Evolutionary conservation across 2,329 filamentous ascomycete species (phyloP), one percentile per base, ranked within the genome.

Genomic region (Aspergillus hortae): DNA sequence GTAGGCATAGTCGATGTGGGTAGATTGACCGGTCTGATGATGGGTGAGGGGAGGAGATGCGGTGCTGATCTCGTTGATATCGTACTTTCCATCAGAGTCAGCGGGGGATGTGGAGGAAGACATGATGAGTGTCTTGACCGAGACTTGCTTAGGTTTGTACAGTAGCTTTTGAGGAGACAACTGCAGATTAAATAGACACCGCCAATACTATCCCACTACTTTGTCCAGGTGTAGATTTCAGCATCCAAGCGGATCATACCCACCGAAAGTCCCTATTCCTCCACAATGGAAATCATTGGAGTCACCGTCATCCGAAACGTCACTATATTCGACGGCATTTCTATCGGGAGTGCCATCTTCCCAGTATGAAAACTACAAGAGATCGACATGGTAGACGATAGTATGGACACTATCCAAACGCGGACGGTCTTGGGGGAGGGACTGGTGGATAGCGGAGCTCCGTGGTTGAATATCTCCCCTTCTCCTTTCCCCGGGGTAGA

Each of bases 1-100:
- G 19, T 42, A 15, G 19, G 40, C 40, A 56, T 78, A 78, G 25
- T 75, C 76, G 58, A 77, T 77, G 53, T 73, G 73, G 45, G 75
- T 72, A 44, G 74, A 42, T 17, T 42, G 40, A 2, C 74, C 19
- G 69, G 69, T 48, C 67, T 65, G 41, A 74, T 69, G 60, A 40
- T 64, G 65, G 23, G 65, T 51, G 7, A 65, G 46, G 36, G 59
- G 40, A 40, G 51, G 19, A 4, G 40, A 19, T 19, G n/a, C 2
- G 2, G 40, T 38, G 7, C 15, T 25, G 40, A 23, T n/a, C 40
- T 42, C 11, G 19, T 21, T 42, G 15, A 42, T 14, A 6, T 42
- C 40, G 17, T 14, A 19, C 40, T 42, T 42, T 17, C 23, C 40
- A n/a, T 10, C 6, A 6, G 40, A 19, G 23, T n/a, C 15, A 2